Evolutionary conservation across 2,329 filamentous ascomycete genomes (phyloP), one percentile per base, ranked within the genome.

Genomic region (Penicillium vulpinum): DNA sequence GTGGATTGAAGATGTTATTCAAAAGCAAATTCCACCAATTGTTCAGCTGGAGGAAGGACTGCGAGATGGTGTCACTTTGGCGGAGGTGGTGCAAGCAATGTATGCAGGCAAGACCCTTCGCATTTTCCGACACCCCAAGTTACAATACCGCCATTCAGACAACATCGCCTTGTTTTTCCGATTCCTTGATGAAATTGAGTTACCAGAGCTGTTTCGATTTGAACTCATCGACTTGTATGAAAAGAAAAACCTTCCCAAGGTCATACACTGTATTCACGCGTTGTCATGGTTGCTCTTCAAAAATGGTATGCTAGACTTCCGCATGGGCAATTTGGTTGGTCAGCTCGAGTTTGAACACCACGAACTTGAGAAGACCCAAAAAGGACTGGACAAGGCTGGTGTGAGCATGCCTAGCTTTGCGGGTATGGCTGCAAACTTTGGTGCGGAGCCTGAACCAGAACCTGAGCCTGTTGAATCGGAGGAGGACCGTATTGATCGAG

Each of bases 171-270:
- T 94, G 47, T 99, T 99, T 78, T 97, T 97, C 77, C 87, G 90
- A 56, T 96, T 96, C 63, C 83, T 99, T 1, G 90, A 93, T 62
- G 91, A 97, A 59, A 87, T 97, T 9, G 90, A 96, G 68, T 80
- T 99, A 3, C 94, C 94, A 1, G 95, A 99, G 67, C 83, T 99
- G 18, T 99, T 99, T 74, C 87, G 93, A 56, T 99, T 99, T 73
- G 94, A 99, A 73, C 82, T 97, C 44, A 96, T 97, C 62, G 94
- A 99, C 75, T 79, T 99, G 13, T 99, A 99, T 78, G 95, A 99
- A 76, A 99, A 97, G 81, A 99, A 99, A 78, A 99, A 99, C 68
- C 95, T 97, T 1, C 94, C 94, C 4, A 99, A 97, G 75, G 95
- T 97, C 71, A 99, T 99, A 60, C 96, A 99, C 78, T 99, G 94